A percentile compares a stretch with the other conserved stretches of the same genome.
phyloP scores from a whole-genome alignment of 2,329 filamentous ascomycete species.

The Diaporthe citriasiana region DNA sequence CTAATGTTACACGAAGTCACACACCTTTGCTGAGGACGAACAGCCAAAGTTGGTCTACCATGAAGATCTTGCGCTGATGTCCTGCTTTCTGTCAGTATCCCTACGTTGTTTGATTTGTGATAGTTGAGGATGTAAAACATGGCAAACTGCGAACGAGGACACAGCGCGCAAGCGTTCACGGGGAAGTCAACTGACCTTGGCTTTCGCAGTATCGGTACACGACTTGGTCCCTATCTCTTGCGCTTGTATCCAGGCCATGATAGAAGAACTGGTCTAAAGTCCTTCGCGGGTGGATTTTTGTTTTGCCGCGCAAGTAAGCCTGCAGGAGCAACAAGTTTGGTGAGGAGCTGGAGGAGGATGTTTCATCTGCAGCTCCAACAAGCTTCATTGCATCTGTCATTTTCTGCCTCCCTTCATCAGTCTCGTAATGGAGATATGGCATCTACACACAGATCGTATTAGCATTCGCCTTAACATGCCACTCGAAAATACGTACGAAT shows the following conservation, averaged over 20 bases:
- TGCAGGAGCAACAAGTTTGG: constrained; percentile 62
- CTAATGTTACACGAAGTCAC: neutral
- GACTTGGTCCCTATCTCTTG: constrained; percentile 73
- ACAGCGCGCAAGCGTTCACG: neutral
- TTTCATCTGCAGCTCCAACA: constrained; percentile 50
- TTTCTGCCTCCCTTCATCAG: constrained; percentile 64
- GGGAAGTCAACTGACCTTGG: constrained; percentile 43
- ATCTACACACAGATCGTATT: constrained; percentile 58
- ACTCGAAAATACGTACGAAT: constrained; percentile 24
- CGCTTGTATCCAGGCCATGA: constrained; percentile 72
- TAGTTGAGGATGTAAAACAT: neutral
- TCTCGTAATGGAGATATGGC: constrained; percentile 77
- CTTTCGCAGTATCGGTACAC: constrained; percentile 69
- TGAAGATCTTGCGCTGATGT: constrained; percentile 71
- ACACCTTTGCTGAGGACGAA: constrained; percentile 66
- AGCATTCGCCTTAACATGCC: neutral
- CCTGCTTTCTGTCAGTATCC: constrained; percentile 17
- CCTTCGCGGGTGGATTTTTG: constrained; percentile 69
- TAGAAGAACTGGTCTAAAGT: constrained; percentile 78
- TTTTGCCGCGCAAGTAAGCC: constrained; percentile 59
- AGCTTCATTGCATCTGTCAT: constrained; percentile 68
- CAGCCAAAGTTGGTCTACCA: constrained; percentile 79
- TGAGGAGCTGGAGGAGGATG: constrained; percentile 46
- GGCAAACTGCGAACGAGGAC: neutral
- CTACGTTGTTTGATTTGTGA: neutral